phyloP scores from a whole-genome alignment of 306 rosid genomes.

The Psophocarpus tetragonolobus region DNA sequence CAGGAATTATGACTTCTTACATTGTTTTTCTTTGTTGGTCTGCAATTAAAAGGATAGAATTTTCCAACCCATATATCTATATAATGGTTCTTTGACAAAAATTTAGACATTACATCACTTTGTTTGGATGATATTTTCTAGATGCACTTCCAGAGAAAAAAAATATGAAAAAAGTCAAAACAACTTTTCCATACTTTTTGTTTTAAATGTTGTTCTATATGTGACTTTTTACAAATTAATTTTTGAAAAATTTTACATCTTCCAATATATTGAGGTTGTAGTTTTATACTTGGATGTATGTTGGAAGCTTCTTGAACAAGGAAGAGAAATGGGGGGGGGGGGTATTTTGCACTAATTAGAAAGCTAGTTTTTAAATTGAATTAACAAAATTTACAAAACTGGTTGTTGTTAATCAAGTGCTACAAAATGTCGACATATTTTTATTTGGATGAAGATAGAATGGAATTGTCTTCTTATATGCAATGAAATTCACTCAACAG shows the following conservation, averaged over 20 bases:
- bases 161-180: no score
- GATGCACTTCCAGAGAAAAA: no score
- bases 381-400: neutral
- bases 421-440: neutral
- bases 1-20: slow-evolving; percentile 91
- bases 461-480: neutral
- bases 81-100: neutral
- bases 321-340: neutral
- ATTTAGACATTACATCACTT: neutral
- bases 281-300: neutral
- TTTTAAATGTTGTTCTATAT: no score
- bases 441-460: neutral
- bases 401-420: neutral
- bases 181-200: no score
- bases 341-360: neutral
- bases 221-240: no score
- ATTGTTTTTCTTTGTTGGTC: slow-evolving; percentile 85
- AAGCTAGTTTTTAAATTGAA: neutral
- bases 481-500: neutral
- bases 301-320: neutral
- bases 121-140: no score
- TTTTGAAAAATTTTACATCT: no score
- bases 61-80: slow-evolving; percentile 3
- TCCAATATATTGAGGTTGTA: neutral
- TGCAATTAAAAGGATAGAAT: slow-evolving; percentile 75